Conservation (phyloP, 148 eudicot genomes). For the Rhododendron griersonianum region DNA sequence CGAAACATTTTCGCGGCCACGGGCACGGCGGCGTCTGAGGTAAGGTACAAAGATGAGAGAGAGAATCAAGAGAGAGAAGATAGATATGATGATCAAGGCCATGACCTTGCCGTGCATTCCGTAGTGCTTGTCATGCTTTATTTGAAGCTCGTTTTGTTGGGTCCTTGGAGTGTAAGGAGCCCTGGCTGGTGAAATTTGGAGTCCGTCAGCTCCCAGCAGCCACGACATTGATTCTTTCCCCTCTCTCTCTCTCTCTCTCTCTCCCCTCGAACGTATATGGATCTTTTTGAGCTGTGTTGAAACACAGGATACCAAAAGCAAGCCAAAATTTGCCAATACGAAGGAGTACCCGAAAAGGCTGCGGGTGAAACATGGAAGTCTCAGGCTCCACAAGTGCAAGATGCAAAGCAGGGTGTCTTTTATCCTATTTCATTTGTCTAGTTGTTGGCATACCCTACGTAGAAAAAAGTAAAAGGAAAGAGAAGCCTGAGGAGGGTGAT, state of each 20-base stretch:
- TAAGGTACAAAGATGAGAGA: neutral
- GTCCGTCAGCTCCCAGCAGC: neutral
- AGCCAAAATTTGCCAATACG: neutral
- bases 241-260: neutral
- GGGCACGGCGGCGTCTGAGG: neutral
- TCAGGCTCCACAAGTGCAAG: too few species aligned
- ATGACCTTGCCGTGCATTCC: slow-evolving; percentile 2
- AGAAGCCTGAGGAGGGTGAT: too few species aligned
- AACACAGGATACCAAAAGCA: neutral
- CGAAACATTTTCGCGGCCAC: too few species aligned
- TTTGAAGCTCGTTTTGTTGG: neutral
- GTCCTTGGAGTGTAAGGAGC: neutral
- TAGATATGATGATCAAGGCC: slow-evolving; percentile 1
- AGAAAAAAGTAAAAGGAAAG: too few species aligned
- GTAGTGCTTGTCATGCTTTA: slow-evolving; percentile 1
- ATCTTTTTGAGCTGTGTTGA: neutral
- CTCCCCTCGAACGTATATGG: neutral
- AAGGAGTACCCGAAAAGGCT: too few species aligned
- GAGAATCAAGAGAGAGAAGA: slow-evolving; percentile 10
- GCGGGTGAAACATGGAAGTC: too few species aligned
- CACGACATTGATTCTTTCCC: neutral
- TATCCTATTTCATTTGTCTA: too few species aligned
- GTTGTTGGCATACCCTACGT: too few species aligned
- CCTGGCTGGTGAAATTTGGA: slow-evolving; percentile 7
- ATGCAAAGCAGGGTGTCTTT: too few species aligned